These are phyloP conservation scores for Saccharomyces pastorianus DNA, from an alignment of 1,139 yeast genomes.

Conservation along the genomic window DNA sequence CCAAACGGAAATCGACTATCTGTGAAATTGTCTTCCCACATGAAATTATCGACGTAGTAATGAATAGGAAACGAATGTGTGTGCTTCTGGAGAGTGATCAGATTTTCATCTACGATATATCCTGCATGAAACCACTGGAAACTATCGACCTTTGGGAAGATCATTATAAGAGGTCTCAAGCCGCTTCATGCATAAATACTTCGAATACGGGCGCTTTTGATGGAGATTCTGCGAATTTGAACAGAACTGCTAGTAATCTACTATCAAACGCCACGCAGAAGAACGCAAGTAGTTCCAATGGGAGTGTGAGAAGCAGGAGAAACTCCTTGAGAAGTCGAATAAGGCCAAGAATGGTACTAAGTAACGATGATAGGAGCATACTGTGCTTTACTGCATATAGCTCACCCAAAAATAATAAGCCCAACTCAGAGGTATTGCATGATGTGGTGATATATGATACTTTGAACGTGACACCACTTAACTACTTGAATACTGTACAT, in stretches of 20 bases:
- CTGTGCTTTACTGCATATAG: conserved; percentile 26
- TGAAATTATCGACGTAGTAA: conserved; percentile 49
- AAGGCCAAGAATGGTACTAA: conserved; percentile 20
- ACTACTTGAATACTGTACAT: conserved; percentile 39
- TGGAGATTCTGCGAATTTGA: conserved; percentile 1
- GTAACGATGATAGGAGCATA: conserved; percentile 28
- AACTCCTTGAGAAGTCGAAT: conserved; percentile 10
- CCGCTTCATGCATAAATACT: neutral
- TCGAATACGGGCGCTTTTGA: conserved; percentile 2
- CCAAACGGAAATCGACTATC: conserved; percentile 40
- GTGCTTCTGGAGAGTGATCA: conserved; percentile 55
- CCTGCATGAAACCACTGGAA: conserved; percentile 60
- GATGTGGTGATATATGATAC: conserved; percentile 49
- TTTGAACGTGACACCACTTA: conserved; percentile 44
- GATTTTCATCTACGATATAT: conserved; percentile 62
- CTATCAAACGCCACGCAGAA: neutral
- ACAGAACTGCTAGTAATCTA: neutral
- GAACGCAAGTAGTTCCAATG: neutral
- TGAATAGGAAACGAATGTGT: conserved; percentile 58
- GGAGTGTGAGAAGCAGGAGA: conserved; percentile 4
- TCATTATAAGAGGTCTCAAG: conserved; percentile 7
- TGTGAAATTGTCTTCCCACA: conserved; percentile 59
- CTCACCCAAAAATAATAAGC: conserved; percentile 13
- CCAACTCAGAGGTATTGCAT: conserved; percentile 16
- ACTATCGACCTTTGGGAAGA: conserved; percentile 40